Conservation (phyloP, 2,329 filamentous ascomycete genomes). For the Aciculosporium take region DNA sequence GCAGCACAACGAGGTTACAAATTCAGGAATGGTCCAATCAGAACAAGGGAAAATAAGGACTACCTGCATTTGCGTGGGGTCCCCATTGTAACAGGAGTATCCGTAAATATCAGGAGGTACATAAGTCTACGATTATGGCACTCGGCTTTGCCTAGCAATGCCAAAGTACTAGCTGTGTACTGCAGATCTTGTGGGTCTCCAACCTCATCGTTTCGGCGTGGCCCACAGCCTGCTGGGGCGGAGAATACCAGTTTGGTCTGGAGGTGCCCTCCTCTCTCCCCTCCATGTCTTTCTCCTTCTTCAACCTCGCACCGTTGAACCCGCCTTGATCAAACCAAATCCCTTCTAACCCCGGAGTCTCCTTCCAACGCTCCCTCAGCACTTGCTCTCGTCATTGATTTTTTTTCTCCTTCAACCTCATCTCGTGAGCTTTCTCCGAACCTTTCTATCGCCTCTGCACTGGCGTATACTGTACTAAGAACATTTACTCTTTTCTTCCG, state of each 20-base stretch:
- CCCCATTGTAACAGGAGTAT: no score
- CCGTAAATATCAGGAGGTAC: no score
- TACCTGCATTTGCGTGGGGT: no score
- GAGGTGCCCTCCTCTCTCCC: slow-evolving; percentile 17
- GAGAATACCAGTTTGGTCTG: slow-evolving; percentile 1
- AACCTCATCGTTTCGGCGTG: neutral
- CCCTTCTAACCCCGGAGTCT: slow-evolving; percentile 7
- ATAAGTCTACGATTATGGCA: no score
- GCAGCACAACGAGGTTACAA: no score
- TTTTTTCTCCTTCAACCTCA: slow-evolving; percentile 1
- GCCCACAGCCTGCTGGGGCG: neutral
- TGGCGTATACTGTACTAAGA: slow-evolving; percentile 3
- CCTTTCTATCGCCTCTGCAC: neutral
- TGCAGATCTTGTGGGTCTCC: no score
- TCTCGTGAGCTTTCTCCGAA: slow-evolving; percentile 12
- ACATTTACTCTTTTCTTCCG: slow-evolving; percentile 9
- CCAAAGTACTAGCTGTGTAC: no score
- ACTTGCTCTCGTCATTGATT: slow-evolving; percentile 6
- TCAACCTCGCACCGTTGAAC: slow-evolving; percentile 14
- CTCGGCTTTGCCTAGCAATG: no score
- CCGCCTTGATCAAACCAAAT: slow-evolving; percentile 10
- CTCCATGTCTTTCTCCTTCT: slow-evolving; percentile 21
- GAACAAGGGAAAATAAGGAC: no score
- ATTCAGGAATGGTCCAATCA: no score
- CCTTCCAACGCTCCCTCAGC: slow-evolving; percentile 10